Percentiles rank a stretch among this genome's conserved stretches.
phyloP scores from a whole-genome alignment of 2,329 filamentous ascomycete species.

The Graphiopsis chlorocephala region DNA sequence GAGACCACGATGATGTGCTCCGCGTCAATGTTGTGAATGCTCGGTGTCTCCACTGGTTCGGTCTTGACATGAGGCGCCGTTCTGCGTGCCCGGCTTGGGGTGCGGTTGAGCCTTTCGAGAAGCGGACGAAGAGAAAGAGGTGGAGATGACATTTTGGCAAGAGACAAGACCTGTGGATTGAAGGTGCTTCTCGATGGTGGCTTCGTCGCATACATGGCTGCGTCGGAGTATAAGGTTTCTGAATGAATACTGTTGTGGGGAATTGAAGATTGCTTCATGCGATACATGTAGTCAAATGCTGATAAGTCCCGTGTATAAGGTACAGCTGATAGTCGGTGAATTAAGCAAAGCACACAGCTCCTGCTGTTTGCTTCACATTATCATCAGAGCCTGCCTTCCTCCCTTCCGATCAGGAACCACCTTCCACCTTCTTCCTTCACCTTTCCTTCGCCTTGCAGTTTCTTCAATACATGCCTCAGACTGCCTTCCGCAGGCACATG shows the following conservation, averaged over 20 bases:
- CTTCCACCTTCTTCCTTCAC: constrained; percentile 44
- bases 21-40: background rate
- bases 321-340: background rate
- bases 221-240: background rate
- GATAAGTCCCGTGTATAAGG: background rate
- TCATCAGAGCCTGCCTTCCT: constrained; percentile 18
- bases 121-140: background rate
- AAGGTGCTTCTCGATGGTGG: background rate
- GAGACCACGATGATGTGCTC: background rate
- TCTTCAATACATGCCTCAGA: constrained; percentile 73
- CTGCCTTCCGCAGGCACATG: constrained; percentile 74
- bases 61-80: background rate
- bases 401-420: constrained; percentile 32
- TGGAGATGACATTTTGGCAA: background rate
- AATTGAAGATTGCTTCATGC: background rate
- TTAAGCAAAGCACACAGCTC: background rate
- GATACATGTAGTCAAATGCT: too few species aligned
- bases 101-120: background rate
- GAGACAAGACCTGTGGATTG: background rate
- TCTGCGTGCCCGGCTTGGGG: background rate
- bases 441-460: constrained; percentile 72
- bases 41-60: background rate
- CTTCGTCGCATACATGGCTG: background rate
- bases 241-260: background rate
- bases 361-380: background rate